Evolutionary conservation across 352 stramenopile species (phyloP), one percentile per base, ranked within the genome.

Genomic region (Globisporangium uncinulatum): DNA sequence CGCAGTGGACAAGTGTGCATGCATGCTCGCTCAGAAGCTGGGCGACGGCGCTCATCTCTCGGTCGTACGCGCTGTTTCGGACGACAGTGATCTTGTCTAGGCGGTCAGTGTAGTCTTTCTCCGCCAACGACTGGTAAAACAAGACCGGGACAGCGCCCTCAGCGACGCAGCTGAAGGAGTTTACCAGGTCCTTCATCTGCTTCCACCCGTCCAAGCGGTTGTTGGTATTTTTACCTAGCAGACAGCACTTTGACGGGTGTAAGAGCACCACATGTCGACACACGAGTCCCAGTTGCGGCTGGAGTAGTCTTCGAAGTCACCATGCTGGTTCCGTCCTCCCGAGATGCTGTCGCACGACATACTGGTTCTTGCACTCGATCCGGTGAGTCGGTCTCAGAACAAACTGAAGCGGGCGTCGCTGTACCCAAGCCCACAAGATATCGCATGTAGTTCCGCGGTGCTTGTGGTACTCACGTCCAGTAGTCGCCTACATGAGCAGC

Each of bases 191-290:
- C 21, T 74, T 71, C 15, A 67, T 21, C 43, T 69, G 54, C 46
- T 69, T 67, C 57, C 57, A 74, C 9, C 51, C n/a, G 39, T 74
- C 63, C 7, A 71, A 19, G 21, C 54, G 15, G 37, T 74, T 74
- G 37, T 74, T 71, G 63, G 56, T n/a, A n/a, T n/a, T n/a, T n/a
- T 61, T 73, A 0, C 58, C 58, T 9, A 70, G 34, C 6, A 45
- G 15, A 55, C 44, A 29, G 44, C 47, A 41, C 62, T 65, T 17
- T 63, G n/a, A 0, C 48, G 53, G 13, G 53, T 41, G 31, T 59
- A 66, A 0, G 59, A 49, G 7, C 59, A 70, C 63, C 59, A 69
- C 44, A 61, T 42, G 2, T 49, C 29, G 4, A 37, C 19, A 58
- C 57, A 70, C 15, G 7, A 44, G 19, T 69, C 54, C 66, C 58